Evolutionary conservation across 1,284 basidiomycete species (phyloP), one percentile per base, ranked within the genome.

Genomic region (Pisolithus thermaeus): DNA sequence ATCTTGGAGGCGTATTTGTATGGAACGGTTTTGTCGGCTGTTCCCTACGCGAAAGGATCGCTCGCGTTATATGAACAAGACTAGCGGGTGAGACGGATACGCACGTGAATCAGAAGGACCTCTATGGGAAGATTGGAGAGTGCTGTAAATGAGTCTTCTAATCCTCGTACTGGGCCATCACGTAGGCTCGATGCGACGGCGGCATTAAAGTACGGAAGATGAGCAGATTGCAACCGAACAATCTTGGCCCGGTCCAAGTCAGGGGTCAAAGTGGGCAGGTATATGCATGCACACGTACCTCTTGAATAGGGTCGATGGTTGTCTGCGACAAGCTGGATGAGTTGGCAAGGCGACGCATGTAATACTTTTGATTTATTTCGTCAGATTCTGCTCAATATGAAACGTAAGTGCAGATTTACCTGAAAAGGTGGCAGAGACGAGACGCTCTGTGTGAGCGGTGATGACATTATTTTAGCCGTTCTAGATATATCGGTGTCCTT

Each of bases 171-270:
- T 9, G 86, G 87, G 2, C 87, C 86, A 42, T 84, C 77, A n/a
- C 85, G 76, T 11, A 90, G 70, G 2, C 83, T 87, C 7, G 85
- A 87, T 0, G 85, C 85, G 12, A 90, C 66, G 0, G 87, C 87
- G 18, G 77, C 72, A 53, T 87, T 84, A 65, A 81, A 90, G 7
- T 87, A 80, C 5, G 83, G 78, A 11, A 90, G 73, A 61, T 84
- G 79, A 2, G 84, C 84, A 0, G 82, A 83, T 68, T 90, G 87
- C 11, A 87, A 69, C 25, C 83, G 77, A 1, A 89, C 80, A 53
- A 89, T 79, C 78, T 75, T 40, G 23, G 6, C 6, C 18, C 11
- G 28, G 1, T 58, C 7, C 7, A 27, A 18, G n/a, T 12, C 6
- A 38, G 7, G 16, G 3, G 32, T 4, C 12, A 5, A 14, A 4